A percentile compares a stretch with the other conserved stretches of the same genome.
phyloP scores from a whole-genome alignment of 1,139 yeast species.

The Arxiozyma telluris region DNA sequence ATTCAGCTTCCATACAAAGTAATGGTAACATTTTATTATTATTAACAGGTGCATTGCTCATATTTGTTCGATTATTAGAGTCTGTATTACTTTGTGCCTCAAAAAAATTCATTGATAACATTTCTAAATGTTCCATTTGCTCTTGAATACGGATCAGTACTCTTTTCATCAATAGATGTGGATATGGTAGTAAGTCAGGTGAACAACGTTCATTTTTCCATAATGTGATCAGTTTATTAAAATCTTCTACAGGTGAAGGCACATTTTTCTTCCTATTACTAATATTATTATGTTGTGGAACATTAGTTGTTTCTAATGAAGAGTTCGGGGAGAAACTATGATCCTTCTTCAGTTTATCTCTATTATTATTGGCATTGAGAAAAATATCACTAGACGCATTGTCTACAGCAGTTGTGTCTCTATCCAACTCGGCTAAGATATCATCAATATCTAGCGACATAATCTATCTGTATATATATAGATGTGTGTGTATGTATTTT shows the following conservation, averaged over 20 bases:
- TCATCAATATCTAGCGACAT: constrained; percentile 55
- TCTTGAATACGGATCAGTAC: constrained; percentile 50
- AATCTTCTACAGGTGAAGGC: constrained; percentile 27
- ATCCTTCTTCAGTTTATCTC: not conserved
- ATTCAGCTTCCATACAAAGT: constrained; percentile 81
- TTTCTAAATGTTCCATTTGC: constrained; percentile 66
- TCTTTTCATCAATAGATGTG: constrained; percentile 47
- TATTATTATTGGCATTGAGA: not conserved
- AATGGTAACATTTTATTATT: constrained; percentile 41
- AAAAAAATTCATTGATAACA: constrained; percentile 43
- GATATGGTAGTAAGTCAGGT: constrained; percentile 73
- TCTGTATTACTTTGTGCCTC: constrained; percentile 12
- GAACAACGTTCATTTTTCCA: constrained; percentile 83
- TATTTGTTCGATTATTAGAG: constrained; percentile 2
- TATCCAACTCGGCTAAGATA: constrained; percentile 55
- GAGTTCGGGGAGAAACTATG: not conserved
- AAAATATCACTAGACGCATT: constrained; percentile 7
- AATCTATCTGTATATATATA: too few species aligned
- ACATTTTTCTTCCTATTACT: not conserved
- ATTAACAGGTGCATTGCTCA: constrained; percentile 8
- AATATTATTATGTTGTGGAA: not conserved
- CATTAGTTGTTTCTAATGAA: not conserved
- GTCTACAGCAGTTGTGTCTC: constrained; percentile 30
- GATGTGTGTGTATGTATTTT: not conserved
- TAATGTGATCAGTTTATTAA: constrained; percentile 43